These are phyloP conservation scores for Saussurea involucrata DNA, from an alignment of 129 eudicot genomes.

Conservation along the genomic window DNA sequence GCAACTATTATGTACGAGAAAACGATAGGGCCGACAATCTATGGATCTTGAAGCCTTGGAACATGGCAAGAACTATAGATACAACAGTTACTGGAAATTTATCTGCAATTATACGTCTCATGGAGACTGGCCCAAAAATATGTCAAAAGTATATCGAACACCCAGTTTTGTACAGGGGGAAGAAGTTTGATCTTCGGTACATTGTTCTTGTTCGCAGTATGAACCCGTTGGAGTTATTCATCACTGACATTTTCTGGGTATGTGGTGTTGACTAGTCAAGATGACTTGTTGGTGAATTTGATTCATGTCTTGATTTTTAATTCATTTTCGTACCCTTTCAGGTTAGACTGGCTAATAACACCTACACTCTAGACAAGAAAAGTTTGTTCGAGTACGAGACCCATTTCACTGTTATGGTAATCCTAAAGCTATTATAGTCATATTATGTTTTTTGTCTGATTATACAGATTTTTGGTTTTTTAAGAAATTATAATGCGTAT, in stretches of 20 bases:
- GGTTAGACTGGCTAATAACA: conserved; percentile 94
- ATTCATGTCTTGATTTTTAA: background rate
- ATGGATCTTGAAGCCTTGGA: conserved; percentile 98
- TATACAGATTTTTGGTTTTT: background rate
- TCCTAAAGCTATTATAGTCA: background rate
- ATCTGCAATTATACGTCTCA: conserved; percentile 85
- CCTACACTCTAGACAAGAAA: conserved; percentile 70
- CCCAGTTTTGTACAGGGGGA: conserved; percentile 82
- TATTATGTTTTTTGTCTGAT: background rate
- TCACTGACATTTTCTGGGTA: conserved; percentile 86
- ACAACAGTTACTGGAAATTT: conserved; percentile 82
- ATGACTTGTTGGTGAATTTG: background rate
- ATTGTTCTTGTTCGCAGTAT: conserved; percentile 83
- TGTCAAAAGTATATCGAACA: conserved; percentile 95
- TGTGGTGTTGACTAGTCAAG: conserved; percentile 12
- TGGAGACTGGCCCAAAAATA: conserved; percentile 98
- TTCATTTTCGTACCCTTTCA: conserved; percentile 28
- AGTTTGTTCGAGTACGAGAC: conserved; percentile 91
- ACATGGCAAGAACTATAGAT: conserved; percentile 98
- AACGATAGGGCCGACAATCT: conserved; percentile 59
- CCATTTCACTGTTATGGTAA: conserved; percentile 99
- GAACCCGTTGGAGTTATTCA: conserved; percentile 76
- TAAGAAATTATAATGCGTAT: background rate
- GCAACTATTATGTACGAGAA: conserved; percentile 73
- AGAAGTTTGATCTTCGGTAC: conserved; percentile 91